phyloP scores from a whole-genome alignment of 2,329 filamentous ascomycete species.

The Grosmannia clavigera region DNA sequence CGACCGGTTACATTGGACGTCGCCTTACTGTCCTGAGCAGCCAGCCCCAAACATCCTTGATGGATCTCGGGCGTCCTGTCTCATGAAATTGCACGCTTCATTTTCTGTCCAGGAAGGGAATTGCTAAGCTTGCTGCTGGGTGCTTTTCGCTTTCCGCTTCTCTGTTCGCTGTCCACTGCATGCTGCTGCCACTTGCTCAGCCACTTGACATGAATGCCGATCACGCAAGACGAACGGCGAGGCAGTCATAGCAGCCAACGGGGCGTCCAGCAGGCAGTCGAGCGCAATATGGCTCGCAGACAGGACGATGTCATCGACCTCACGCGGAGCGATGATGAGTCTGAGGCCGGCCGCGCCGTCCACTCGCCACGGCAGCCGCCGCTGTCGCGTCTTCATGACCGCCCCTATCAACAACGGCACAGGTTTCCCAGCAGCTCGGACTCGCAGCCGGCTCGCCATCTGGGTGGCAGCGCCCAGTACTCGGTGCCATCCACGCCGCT shows the following conservation, averaged over 20 bases:
- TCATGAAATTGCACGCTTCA: not conserved
- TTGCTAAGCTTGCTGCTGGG: not conserved
- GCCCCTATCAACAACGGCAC: not conserved
- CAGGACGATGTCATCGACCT: slow-evolving; percentile 11
- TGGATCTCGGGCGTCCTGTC: not conserved
- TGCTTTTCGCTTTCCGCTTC: too few relatives aligned
- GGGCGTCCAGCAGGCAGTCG: not conserved
- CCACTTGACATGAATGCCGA: not conserved
- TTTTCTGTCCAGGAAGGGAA: not conserved
- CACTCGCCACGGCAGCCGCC: slow-evolving; percentile 4
- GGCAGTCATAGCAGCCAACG: not conserved
- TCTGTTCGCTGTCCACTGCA: too few relatives aligned
- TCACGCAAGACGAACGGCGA: not conserved
- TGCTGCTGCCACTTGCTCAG: too few relatives aligned
- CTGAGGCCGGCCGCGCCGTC: not conserved
- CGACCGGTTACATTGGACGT: not conserved
- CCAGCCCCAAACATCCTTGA: not conserved
- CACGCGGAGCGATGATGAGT: slow-evolving; percentile 9
- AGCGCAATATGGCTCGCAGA: slow-evolving; percentile 1
- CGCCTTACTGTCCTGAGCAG: not conserved
- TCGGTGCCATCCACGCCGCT: not conserved
- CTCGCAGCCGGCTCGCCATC: not conserved
- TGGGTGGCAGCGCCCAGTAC: not conserved
- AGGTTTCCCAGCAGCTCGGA: not conserved
- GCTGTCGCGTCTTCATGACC: not conserved